These are phyloP conservation scores for Houttuynia cordata DNA, from an alignment of 164 flowering plant genomes.

Conservation along the genomic window DNA sequence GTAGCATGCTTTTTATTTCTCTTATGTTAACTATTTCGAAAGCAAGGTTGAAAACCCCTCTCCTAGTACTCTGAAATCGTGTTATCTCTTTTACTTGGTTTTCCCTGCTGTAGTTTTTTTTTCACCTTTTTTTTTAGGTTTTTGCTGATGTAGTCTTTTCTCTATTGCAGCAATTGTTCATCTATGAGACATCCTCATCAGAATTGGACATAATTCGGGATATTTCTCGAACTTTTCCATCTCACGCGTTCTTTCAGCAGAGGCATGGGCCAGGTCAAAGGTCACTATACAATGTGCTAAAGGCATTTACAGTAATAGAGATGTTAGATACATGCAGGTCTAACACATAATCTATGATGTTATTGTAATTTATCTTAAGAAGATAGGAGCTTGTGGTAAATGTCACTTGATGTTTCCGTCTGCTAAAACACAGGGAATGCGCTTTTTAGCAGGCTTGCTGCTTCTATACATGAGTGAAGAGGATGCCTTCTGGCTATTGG, in stretches of 20 bases:
- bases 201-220: conserved; percentile 96
- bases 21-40: too few species aligned
- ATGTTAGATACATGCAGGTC: conserved; percentile 99
- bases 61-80: too few species aligned
- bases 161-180: conserved; percentile 80
- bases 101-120: background rate
- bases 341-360: background rate
- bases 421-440: conserved; percentile 83
- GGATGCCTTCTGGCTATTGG: conserved; percentile 97
- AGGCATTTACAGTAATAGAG: conserved; percentile 96
- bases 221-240: conserved; percentile 95
- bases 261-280: conserved; percentile 99
- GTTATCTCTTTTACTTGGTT: background rate
- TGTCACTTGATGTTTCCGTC: background rate
- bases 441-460: conserved; percentile 86
- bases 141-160: conserved; percentile 4
- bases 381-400: background rate
- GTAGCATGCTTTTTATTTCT: too few species aligned
- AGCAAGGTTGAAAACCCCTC: too few species aligned
- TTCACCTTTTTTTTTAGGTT: background rate
- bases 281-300: conserved; percentile 95
- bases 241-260: conserved; percentile 97
- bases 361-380: too few species aligned
- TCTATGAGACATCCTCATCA: conserved; percentile 91
- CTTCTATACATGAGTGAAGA: conserved; percentile 99